Evolutionary conservation across 768 basidiomycete genomes (phyloP).

Genomic region (Trametes meyenii): DNA sequence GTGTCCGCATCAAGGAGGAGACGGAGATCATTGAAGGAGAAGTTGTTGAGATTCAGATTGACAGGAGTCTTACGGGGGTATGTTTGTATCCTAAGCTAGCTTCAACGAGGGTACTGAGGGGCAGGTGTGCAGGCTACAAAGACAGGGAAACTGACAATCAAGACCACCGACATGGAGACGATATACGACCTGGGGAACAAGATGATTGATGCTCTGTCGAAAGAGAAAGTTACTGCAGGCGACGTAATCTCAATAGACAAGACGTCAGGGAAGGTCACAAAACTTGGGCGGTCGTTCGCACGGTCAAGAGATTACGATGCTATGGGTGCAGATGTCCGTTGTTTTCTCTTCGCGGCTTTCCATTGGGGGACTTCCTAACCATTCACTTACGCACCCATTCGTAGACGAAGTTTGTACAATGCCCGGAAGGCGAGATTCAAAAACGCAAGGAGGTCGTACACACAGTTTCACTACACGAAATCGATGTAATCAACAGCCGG

Average conservation of each 20-base stretch:
- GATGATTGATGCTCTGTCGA: slow-evolving; percentile 97
- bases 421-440: slow-evolving; percentile 97
- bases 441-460: slow-evolving; percentile 97
- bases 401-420: slow-evolving; percentile 97
- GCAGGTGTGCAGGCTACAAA: slow-evolving; percentile 80
- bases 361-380: background rate
- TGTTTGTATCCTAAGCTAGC: slow-evolving; percentile 30
- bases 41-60: slow-evolving; percentile 98
- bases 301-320: slow-evolving; percentile 97
- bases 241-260: slow-evolving; percentile 98
- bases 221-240: slow-evolving; percentile 94
- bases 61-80: slow-evolving; percentile 94
- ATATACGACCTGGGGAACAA: slow-evolving; percentile 98
- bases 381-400: background rate
- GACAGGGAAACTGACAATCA: slow-evolving; percentile 96
- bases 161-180: slow-evolving; percentile 99
- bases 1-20: slow-evolving; percentile 97
- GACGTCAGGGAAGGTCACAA: slow-evolving; percentile 93
- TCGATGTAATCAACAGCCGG: slow-evolving; percentile 98
- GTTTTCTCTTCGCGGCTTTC: background rate
- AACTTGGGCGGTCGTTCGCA: slow-evolving; percentile 96
- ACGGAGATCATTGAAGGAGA: slow-evolving; percentile 97
- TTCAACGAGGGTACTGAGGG: background rate
- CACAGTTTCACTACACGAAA: slow-evolving; percentile 97
- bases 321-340: slow-evolving; percentile 91